Base-by-base conservation (phyloP, 768 basidiomycete species). In the Lactarius hengduanensis region DNA sequence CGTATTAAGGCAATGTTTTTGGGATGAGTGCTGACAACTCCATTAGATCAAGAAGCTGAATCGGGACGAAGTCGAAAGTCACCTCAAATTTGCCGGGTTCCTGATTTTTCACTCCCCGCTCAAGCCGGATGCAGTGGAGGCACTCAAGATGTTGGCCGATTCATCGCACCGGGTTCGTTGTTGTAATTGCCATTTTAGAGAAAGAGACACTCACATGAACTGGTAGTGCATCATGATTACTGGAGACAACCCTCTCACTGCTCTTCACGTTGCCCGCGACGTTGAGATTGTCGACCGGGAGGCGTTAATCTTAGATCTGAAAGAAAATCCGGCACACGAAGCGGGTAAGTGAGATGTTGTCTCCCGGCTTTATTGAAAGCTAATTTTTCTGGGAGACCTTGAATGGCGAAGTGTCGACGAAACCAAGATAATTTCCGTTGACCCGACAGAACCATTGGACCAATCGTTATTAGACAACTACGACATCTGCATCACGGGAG, bases 61-160 rank as follows among this genome's bases (percentile, higher is more conserved):
- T 45, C 83, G 97, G 56, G 88, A 92, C 47, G 77, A 86, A 36
- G 91, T 93, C 11, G 97, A 99, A 77, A 86, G 85, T 66, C 74
- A 78, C 1, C 81, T 99, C 56, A 79, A 75, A 3, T 99, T 99
- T 72, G 94, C 86, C n/a, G 97, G 97, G 8, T 99, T 99, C 81
- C 80, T 99, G 66, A 94, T 99, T 26, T 99, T 99, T 86, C 96
- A 98, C 74, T 98, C 96, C 74, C 97, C 97, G 2, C 84, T 99
- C 69, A 99, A 99, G 77, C 77, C 86, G 18, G 97, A 99, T 75
- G 97, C 97, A 1, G 82, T 98, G 13, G 87, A 90, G 67, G 85
- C 92, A 0, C 82, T 99, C 65, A 94, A 91, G 77, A 96, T 96
- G 93, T 81, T 99, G 61, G 88, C 90, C 3, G 96, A 98, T 73